Evolutionary conservation across 108 stramenopile species (phyloP), one percentile per base, ranked within the genome.

Genomic region (Seminavis robusta): DNA sequence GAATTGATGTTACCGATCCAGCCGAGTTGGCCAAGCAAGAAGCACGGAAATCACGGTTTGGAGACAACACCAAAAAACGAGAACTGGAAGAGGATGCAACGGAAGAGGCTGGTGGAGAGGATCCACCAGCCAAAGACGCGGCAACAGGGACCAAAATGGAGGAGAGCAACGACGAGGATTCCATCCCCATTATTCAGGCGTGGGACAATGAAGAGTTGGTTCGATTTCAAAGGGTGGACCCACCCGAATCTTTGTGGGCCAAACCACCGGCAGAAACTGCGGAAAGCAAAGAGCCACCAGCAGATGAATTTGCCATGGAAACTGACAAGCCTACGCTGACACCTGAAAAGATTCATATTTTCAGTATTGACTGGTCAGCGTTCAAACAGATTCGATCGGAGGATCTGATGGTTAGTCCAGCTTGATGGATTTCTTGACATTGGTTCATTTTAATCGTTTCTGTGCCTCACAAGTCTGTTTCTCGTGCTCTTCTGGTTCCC

Each of bases 381-480:
- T 91, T 91, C 74, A 91, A 91, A 62, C 89, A 91, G 56, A 85
- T 91, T 39, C 76, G 89, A 40, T 80, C 83, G 0, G 71, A 87
- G 33, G 89, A 91, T 44, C 56, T 91, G 10, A 76, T 85, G 70
- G n/a, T n/a, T n/a, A n/a, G n/a, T n/a, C 60, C 65, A 9, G 67
- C 57, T 29, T 69, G 68, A 41, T 55, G 52, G 33, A 67, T 16
- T 17, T 13, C 8, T 46, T 11, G 44, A 19, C 8, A n/a, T 13
- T 46, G 16, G 8, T n/a, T n/a, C 31, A 8, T 28, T 15, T 52
- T 37, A n/a, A 8, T 33, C 16, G 51, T n/a, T 8, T 52, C 8
- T 25, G 8, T 11, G 8, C 16, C 33, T n/a, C 30, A 17, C 10
- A 37, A 16, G 10, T 8, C 8, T 52, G 8, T 9, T 33, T 33